A percentile compares a stretch with the other conserved stretches of the same genome.
phyloP scores from a whole-genome alignment of 305 asterid species.

The Fraxinus dipetala region DNA sequence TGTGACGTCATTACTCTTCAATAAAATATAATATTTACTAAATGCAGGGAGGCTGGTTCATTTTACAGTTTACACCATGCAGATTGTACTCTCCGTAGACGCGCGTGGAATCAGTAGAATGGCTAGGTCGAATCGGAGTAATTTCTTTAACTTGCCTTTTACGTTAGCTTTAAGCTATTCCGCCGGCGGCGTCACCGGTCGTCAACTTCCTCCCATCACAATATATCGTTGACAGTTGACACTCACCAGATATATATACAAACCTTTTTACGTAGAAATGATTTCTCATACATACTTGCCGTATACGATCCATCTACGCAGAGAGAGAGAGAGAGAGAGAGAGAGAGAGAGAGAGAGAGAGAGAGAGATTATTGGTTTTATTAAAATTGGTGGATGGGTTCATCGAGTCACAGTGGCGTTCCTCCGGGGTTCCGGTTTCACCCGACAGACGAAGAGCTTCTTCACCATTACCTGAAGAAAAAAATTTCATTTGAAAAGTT shows the following conservation, averaged over 20 bases:
- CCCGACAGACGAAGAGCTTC: conserved; percentile 88
- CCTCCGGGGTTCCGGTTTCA: conserved; percentile 89
- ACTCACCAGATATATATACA: neutral
- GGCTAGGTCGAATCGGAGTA: neutral
- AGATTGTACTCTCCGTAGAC: conserved; percentile 22
- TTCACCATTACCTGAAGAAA: conserved; percentile 74
- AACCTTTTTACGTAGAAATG: neutral
- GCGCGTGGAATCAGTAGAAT: conserved; percentile 25
- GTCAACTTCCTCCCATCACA: conserved; percentile 56
- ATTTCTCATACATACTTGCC: neutral
- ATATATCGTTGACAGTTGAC: conserved; percentile 34
- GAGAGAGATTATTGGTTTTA: neutral
- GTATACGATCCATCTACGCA: neutral
- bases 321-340: neutral
- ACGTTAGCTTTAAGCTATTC: conserved; percentile 64
- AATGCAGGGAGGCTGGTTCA: neutral
- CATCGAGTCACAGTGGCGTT: conserved; percentile 63
- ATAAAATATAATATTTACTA: neutral
- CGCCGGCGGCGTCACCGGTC: conserved; percentile 82
- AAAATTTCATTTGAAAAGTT: conserved; percentile 69
- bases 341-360: too few species aligned
- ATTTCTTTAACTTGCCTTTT: conserved; percentile 34
- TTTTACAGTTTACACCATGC: neutral
- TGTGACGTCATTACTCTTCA: neutral
- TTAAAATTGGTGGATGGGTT: conserved; percentile 26